A percentile compares a stretch with the other conserved stretches of the same genome.
phyloP scores from a whole-genome alignment of 305 asterid genomes.

The Fraxinus paxiana region DNA sequence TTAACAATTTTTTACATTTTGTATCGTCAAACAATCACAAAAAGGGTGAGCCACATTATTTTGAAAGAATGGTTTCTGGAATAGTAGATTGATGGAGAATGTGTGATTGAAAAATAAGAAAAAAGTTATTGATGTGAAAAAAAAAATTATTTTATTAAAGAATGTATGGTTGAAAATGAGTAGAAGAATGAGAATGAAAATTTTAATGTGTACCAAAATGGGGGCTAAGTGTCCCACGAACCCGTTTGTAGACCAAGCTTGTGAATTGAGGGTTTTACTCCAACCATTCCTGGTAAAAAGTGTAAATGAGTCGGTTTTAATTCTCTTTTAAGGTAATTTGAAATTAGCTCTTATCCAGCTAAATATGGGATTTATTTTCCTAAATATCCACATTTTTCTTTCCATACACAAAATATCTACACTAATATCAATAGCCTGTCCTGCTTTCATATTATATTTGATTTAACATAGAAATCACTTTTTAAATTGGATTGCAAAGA shows the following conservation, averaged over 20 bases:
- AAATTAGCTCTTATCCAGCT: neutral
- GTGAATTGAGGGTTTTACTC: neutral
- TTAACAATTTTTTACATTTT: neutral
- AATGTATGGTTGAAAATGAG: no score
- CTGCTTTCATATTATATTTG: neutral
- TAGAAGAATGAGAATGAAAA: no score
- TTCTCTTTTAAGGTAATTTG: neutral
- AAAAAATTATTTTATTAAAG: no score
- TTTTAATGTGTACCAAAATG: no score
- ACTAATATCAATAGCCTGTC: neutral
- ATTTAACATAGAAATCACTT: neutral
- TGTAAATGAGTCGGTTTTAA: neutral
- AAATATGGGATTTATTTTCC: neutral
- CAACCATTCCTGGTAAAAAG: slow-evolving; percentile 3
- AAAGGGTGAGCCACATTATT: no score
- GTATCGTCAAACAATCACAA: neutral
- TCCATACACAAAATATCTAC: neutral
- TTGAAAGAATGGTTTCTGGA: no score
- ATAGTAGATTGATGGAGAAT: no score
- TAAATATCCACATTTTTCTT: neutral
- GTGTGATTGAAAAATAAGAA: no score
- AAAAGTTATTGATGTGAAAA: no score
- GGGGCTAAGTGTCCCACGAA: neutral
- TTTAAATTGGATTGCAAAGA: neutral
- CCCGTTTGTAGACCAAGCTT: neutral